These are phyloP conservation scores for Croton setiger DNA, from an alignment of 441 rosid species.

Conservation along the genomic window DNA sequence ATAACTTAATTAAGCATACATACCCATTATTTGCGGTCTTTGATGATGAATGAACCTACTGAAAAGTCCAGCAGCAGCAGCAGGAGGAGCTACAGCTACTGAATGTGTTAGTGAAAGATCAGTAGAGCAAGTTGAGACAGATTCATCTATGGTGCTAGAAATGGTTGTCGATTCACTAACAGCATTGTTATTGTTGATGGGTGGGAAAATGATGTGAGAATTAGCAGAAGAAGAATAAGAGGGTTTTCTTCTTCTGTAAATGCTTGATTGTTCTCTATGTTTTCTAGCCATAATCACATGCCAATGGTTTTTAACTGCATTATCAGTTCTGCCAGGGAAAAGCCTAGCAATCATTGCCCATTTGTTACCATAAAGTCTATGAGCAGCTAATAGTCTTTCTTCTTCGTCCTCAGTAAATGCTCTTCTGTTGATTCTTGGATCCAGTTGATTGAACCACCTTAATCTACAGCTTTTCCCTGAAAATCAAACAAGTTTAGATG, in stretches of 20 bases:
- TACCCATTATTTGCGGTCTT: conserved; percentile 24
- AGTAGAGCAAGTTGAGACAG: conserved; percentile 57
- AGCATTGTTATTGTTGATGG: conserved; percentile 23
- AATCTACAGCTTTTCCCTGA: conserved; percentile 93
- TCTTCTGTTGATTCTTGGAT: conserved; percentile 86
- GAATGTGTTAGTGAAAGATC: conserved; percentile 63
- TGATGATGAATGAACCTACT: conserved; percentile 20
- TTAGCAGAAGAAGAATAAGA: conserved; percentile 16
- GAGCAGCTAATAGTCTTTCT: conserved; percentile 73
- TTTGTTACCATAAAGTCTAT: conserved; percentile 77
- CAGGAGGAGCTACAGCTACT: conserved; percentile 30
- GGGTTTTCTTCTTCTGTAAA: conserved; percentile 50
- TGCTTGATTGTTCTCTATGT: conserved; percentile 69
- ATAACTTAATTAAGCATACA: conserved; percentile 17
- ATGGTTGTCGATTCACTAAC: conserved; percentile 44
- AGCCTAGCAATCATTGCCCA: conserved; percentile 95
- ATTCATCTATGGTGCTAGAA: conserved; percentile 45
- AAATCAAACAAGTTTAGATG: conserved; percentile 3
- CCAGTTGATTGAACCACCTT: conserved; percentile 96
- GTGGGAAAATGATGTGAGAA: conserved; percentile 11
- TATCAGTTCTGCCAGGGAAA: conserved; percentile 95
- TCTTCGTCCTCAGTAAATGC: conserved; percentile 89
- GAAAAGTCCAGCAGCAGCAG: conserved; percentile 20
- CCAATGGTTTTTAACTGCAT: conserved; percentile 98
- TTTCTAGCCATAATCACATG: conserved; percentile 94